These are phyloP conservation scores for Komagataella pseudopastoris DNA, from an alignment of 805 yeast species.

Conservation along the genomic window DNA sequence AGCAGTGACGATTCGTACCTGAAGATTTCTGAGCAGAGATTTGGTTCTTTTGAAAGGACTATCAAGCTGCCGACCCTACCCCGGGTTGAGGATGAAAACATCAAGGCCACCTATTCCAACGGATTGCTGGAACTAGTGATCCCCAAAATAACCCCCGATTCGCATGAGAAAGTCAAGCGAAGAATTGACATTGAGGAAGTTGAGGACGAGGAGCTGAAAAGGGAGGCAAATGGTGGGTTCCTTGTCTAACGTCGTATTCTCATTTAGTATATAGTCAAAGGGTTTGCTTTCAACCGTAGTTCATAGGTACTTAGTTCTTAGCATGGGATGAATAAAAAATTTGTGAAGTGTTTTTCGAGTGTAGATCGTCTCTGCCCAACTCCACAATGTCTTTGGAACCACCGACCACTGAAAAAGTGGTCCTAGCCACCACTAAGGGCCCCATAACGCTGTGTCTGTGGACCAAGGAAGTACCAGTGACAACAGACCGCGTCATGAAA, in stretches of 20 bases:
- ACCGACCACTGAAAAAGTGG: constrained; percentile 46
- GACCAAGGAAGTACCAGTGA: constrained; percentile 52
- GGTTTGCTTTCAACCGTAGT: neutral
- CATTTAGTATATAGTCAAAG: neutral
- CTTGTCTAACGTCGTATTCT: neutral
- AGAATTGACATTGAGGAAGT: constrained; percentile 32
- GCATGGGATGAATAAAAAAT: neutral
- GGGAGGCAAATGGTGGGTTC: constrained; percentile 4
- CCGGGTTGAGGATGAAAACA: constrained; percentile 35
- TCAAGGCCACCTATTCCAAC: constrained; percentile 37
- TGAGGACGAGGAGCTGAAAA: constrained; percentile 31
- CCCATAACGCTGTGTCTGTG: constrained; percentile 45
- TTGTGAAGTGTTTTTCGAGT: neutral
- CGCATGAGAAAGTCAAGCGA: constrained; percentile 25
- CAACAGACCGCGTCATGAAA: constrained; percentile 32
- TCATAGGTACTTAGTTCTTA: neutral
- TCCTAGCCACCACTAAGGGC: constrained; percentile 44
- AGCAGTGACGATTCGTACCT: constrained; percentile 16
- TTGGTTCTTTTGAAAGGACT: constrained; percentile 45
- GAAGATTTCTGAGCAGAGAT: constrained; percentile 38
- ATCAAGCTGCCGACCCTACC: constrained; percentile 42
- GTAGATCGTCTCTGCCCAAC: too few relatives aligned
- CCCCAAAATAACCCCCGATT: constrained; percentile 24
- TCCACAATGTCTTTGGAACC: constrained; percentile 22
- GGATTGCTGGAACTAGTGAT: constrained; percentile 39